A percentile compares a stretch with the other conserved stretches of the same genome.
phyloP scores from a whole-genome alignment of 352 stramenopile species.

The Sclerospora graminicola region DNA sequence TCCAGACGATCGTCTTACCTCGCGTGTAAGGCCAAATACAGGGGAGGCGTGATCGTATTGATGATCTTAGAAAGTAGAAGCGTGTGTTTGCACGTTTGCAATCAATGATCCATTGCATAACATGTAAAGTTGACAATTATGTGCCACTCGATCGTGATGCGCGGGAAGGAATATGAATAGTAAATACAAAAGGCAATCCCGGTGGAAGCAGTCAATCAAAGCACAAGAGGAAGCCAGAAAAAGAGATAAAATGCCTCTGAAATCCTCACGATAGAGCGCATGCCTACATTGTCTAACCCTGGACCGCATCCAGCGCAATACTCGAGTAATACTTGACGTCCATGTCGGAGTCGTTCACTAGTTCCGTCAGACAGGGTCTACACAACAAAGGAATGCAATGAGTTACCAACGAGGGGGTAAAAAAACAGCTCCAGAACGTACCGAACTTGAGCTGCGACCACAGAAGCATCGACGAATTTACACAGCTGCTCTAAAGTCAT shows the following conservation, averaged over 20 bases:
- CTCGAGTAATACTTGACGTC: slow-evolving; percentile 86
- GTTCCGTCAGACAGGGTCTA: slow-evolving; percentile 64
- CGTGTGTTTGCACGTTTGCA: not conserved
- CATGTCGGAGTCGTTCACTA: slow-evolving; percentile 69
- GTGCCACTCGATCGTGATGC: too few species aligned
- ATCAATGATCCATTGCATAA: too few species aligned
- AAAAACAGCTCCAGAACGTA: slow-evolving; percentile 16
- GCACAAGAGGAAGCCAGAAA: slow-evolving; percentile 13
- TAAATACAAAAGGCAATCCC: not conserved
- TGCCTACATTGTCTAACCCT: slow-evolving; percentile 42
- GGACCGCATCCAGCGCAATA: slow-evolving; percentile 64
- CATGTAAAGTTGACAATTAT: too few species aligned
- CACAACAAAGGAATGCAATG: slow-evolving; percentile 1
- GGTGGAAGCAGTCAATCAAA: not conserved
- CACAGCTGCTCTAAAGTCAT: slow-evolving; percentile 80
- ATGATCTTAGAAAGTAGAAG: not conserved
- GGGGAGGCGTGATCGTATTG: not conserved
- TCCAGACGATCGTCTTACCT: slow-evolving; percentile 57
- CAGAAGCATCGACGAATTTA: slow-evolving; percentile 61
- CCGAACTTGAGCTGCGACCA: slow-evolving; percentile 65
- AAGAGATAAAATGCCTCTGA: slow-evolving; percentile 7
- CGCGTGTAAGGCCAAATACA: slow-evolving; percentile 21
- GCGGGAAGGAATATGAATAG: too few species aligned
- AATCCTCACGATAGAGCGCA: slow-evolving; percentile 16
- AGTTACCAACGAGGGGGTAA: not conserved